These are phyloP conservation scores for Salvia hispanica DNA, from an alignment of 257 asterid genomes.

Conservation along the genomic window DNA sequence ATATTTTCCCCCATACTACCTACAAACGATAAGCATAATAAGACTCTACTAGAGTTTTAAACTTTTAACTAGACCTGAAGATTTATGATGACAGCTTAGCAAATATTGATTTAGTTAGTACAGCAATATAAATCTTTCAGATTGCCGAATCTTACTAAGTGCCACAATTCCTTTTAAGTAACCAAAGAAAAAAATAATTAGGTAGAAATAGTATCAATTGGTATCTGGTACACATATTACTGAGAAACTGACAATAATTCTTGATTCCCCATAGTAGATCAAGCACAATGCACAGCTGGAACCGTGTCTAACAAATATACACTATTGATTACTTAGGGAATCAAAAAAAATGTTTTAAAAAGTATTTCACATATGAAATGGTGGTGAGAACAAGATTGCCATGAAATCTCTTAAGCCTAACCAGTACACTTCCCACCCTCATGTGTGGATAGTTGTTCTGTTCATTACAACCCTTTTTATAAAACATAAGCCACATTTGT, in stretches of 20 bases:
- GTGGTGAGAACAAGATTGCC: background rate
- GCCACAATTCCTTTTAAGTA: background rate
- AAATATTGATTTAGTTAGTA: background rate
- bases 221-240: conserved; percentile 2
- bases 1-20: conserved; percentile 98
- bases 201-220: conserved; percentile 12
- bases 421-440: background rate
- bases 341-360: background rate
- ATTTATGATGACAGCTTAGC: conserved; percentile 3
- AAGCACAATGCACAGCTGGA: background rate
- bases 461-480: conserved; percentile 31
- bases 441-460: conserved; percentile 4
- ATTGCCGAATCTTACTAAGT: background rate
- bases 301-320: background rate
- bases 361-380: conserved; percentile 2
- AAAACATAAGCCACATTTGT: conserved; percentile 5
- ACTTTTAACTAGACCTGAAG: conserved; percentile 1
- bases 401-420: background rate
- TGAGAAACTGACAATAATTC: background rate
- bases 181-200: conserved; percentile 18
- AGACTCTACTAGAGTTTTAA: conserved; percentile 15
- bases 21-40: conserved; percentile 41
- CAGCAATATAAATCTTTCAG: background rate
- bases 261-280: conserved; percentile 1
- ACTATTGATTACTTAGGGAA: background rate